Conservation (phyloP, 306 rosid genomes). For the Hippophae rhamnoides region DNA sequence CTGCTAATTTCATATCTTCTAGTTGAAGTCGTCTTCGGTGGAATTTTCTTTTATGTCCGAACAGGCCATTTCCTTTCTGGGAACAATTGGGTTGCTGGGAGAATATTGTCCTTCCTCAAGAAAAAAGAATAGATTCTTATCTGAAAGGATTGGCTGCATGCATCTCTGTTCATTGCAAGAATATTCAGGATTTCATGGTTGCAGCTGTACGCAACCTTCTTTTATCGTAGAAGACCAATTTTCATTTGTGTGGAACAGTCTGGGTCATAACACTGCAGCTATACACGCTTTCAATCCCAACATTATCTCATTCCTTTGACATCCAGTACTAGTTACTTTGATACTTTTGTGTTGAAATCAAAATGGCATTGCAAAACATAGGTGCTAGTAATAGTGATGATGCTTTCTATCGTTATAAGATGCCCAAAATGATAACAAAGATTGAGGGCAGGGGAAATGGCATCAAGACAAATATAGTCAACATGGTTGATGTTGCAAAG, state of each 20-base stretch:
- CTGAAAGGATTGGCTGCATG: slow-evolving; percentile 29
- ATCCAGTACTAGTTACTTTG: not conserved
- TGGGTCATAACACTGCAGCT: slow-evolving; percentile 8
- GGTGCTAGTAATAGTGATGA: slow-evolving; percentile 60
- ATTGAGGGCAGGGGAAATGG: slow-evolving; percentile 74
- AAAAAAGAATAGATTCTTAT: slow-evolving; percentile 36
- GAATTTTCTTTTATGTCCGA: too few relatives aligned
- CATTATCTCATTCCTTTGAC: slow-evolving; percentile 12
- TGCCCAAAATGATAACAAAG: slow-evolving; percentile 64
- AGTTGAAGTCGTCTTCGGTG: too few relatives aligned
- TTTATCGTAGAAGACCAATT: slow-evolving; percentile 17
- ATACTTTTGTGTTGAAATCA: slow-evolving; percentile 20
- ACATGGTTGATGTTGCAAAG: slow-evolving; percentile 64
- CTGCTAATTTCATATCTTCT: too few relatives aligned
- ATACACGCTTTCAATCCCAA: not conserved
- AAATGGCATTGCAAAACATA: slow-evolving; percentile 58
- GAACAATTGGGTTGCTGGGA: slow-evolving; percentile 22
- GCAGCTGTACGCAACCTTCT: slow-evolving; percentile 28
- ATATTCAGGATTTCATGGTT: slow-evolving; percentile 27
- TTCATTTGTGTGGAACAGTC: not conserved
- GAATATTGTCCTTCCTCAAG: slow-evolving; percentile 59
- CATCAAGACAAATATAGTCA: slow-evolving; percentile 58
- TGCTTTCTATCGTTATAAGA: slow-evolving; percentile 69
- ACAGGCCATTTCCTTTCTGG: too few relatives aligned
- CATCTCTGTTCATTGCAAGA: slow-evolving; percentile 33